Conservation (phyloP, 257 asterid species). For the Apocynum venetum region DNA sequence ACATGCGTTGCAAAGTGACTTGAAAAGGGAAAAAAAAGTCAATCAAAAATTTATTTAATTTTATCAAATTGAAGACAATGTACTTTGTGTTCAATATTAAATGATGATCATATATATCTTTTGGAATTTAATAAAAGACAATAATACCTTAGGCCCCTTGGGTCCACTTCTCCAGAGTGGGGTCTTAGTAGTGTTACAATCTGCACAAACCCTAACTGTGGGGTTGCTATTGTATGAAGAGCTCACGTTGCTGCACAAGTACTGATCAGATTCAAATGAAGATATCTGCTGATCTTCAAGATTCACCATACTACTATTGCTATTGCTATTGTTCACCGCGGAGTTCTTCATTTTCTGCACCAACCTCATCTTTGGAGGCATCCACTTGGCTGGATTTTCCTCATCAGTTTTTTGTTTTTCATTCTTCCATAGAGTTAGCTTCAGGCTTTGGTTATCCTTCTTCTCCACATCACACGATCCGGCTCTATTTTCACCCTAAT, state of each 20-base stretch:
- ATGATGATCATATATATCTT: background rate
- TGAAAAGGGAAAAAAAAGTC: background rate
- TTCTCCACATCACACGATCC: slow-evolving; percentile 41
- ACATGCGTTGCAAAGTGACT: slow-evolving; percentile 97
- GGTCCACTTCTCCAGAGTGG: slow-evolving; percentile 99
- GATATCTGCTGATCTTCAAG: slow-evolving; percentile 34
- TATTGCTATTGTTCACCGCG: background rate
- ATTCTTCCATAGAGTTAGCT: slow-evolving; percentile 46
- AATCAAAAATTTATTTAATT: background rate
- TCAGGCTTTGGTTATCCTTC: slow-evolving; percentile 34
- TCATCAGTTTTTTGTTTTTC: slow-evolving; percentile 2
- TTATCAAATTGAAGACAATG: background rate
- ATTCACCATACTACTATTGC: slow-evolving; percentile 7
- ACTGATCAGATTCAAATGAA: slow-evolving; percentile 40
- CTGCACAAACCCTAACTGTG: slow-evolving; percentile 93
- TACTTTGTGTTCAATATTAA: background rate
- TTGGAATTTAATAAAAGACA: background rate
- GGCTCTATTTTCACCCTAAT: slow-evolving; percentile 18
- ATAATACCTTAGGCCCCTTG: slow-evolving; percentile 83
- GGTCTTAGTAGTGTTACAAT: slow-evolving; percentile 92
- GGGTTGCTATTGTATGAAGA: slow-evolving; percentile 39
- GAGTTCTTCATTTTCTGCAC: slow-evolving; percentile 46
- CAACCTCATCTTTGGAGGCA: slow-evolving; percentile 69
- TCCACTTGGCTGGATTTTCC: slow-evolving; percentile 37
- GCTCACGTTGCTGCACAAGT: slow-evolving; percentile 44